A percentile compares a stretch with the other conserved stretches of the same genome.
Evolutionary conservation across 257 asterid genomes (phyloP).

Genomic region (Coffea canephora): DNA sequence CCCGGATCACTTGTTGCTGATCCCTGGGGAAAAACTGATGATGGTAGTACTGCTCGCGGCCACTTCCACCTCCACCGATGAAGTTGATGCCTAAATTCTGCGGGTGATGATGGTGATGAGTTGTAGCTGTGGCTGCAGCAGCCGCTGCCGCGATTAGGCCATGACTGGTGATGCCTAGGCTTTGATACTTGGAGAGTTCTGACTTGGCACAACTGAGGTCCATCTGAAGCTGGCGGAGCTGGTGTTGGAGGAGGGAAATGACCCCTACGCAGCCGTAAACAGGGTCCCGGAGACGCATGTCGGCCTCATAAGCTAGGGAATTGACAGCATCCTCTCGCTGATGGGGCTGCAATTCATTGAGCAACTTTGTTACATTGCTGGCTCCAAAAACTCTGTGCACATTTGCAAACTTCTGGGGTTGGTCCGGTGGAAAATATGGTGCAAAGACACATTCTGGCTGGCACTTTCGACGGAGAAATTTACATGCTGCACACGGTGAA

Average conservation of each 20-base stretch:
- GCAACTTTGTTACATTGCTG: conserved; percentile 38
- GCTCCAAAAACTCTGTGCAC: conserved; percentile 48
- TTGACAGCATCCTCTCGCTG: conserved; percentile 45
- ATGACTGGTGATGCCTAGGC: conserved; percentile 29
- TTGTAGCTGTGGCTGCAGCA: conserved; percentile 21
- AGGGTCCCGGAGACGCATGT: conserved; percentile 47
- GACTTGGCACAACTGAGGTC: conserved; percentile 45
- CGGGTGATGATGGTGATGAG: conserved; percentile 30
- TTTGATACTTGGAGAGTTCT: conserved; percentile 42
- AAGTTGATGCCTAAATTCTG: conserved; percentile 33
- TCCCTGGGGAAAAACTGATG: conserved; percentile 43
- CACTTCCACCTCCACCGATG: conserved; percentile 26
- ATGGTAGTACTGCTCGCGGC: conserved; percentile 26
- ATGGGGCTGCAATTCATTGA: conserved; percentile 44
- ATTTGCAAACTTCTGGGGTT: conserved; percentile 41
- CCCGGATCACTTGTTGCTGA: conserved; percentile 43
- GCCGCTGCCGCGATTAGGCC: conserved; percentile 40
- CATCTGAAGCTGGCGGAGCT: conserved; percentile 42
- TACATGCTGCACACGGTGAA: conserved; percentile 47
- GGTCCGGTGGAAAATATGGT: conserved; percentile 48
- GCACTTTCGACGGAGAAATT: conserved; percentile 41
- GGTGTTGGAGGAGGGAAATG: conserved; percentile 43
- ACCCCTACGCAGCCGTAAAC: conserved; percentile 48
- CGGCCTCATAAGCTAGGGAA: conserved; percentile 44
- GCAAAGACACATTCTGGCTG: conserved; percentile 48